Evolutionary conservation across 1,139 yeast species (phyloP), one percentile per base, ranked within the genome.

Genomic region (Yamadazyma diddensiae): DNA sequence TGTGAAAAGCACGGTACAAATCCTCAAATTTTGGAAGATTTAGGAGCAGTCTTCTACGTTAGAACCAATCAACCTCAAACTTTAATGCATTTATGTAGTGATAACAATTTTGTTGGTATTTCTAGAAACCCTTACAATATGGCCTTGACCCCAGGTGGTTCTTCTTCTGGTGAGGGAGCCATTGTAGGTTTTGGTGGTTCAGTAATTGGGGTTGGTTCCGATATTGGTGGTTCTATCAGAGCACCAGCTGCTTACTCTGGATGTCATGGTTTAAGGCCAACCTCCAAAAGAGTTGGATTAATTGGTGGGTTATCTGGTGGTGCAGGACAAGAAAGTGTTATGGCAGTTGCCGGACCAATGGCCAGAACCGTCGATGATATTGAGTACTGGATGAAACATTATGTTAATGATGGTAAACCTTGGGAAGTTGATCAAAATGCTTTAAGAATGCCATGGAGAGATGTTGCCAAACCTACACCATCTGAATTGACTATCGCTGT

Each of bases 141-240:
- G 47, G 45, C 53, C 6, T 62, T 69, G 40, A 55, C 71, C 4
- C 51, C 72, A 3, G 75, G 75, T 40, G 94, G 94, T 8, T 79
- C 87, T 0, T 79, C 87, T 2, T 79, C 85, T 21, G 94, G 94
- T 45, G 92, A 82, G 55, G 88, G 90, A 43, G 74, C 88, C 0
- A 54, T 79, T 44, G 76, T 79, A 28, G 77, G 73, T 1, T 73
- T 79, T 56, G 81, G 78, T 29, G 87, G 81, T 8, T 75, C 85
- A 19, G 66, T 76, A 2, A 42, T 82, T 26, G 90, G 90, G 28
- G 67, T 82, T 36, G 92, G 92, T 13, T 73, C 84, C 25, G 94
- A 83, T 55, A 82, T 83, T 45, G 94, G 92, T 39, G 94, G 92
- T 1, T 77, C 85, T 2, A 79, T 83, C 42, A 71, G 92, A 50